phyloP scores from a whole-genome alignment of 169 alveolate species.

The Babesia bovis region DNA sequence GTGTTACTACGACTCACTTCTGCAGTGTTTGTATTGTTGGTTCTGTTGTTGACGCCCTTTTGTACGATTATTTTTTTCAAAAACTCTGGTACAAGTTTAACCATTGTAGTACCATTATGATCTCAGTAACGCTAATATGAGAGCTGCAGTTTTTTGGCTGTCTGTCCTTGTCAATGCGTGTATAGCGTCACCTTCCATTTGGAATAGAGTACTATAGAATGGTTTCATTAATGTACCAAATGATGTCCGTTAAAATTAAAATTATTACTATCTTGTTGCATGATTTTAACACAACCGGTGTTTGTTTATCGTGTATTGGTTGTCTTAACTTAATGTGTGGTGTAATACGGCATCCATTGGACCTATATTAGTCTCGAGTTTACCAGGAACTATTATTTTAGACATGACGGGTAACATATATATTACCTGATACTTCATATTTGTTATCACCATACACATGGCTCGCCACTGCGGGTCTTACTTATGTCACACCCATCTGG shows the following conservation, averaged over 20 bases:
- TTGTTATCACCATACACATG: no score
- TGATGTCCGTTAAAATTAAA: neutral
- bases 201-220: neutral
- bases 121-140: neutral
- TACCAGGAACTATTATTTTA: no score
- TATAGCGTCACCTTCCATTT: neutral
- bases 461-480: no score
- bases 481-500: no score
- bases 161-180: neutral
- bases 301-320: no score
- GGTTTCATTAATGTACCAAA: neutral
- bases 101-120: constrained; percentile 34
- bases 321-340: no score
- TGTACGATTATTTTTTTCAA: constrained; percentile 38
- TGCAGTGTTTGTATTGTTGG: neutral
- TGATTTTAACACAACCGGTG: no score
- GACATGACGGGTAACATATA: no score
- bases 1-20: neutral
- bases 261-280: no score
- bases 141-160: neutral
- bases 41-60: neutral
- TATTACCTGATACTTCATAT: no score
- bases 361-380: no score
- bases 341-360: no score
- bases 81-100: constrained; percentile 45